These are phyloP conservation scores for Toxoplasma gondii DNA, from an alignment of 169 alveolate genomes.

Conservation along the genomic window DNA sequence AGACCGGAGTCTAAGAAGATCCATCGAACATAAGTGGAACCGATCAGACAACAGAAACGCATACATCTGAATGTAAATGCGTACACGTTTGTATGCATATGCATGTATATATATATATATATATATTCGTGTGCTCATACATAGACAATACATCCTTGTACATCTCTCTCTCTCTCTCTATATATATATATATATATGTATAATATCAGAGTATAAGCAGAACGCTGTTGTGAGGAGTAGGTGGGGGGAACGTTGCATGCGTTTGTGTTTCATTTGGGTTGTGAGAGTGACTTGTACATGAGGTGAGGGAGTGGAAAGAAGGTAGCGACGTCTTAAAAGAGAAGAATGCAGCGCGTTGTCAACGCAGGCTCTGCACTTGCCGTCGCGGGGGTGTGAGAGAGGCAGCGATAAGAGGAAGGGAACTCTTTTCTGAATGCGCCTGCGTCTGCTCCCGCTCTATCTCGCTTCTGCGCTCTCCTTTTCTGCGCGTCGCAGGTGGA, in stretches of 20 bases:
- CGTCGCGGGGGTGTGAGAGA: not conserved
- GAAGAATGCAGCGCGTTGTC: too few relatives aligned
- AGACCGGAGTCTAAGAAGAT: too few relatives aligned
- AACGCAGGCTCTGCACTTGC: too few relatives aligned
- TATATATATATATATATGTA: not conserved
- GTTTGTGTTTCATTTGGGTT: too few relatives aligned
- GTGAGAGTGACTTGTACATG: too few relatives aligned
- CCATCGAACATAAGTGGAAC: too few relatives aligned
- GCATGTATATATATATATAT: not conserved
- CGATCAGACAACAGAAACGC: not conserved
- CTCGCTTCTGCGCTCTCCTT: not conserved
- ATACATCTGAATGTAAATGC: not conserved
- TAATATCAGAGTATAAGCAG: too few relatives aligned
- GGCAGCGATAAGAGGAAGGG: not conserved
- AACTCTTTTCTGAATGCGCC: not conserved
- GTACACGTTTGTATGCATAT: not conserved
- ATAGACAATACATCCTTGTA: too few relatives aligned
- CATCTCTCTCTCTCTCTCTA: too few relatives aligned
- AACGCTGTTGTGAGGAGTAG: too few relatives aligned
- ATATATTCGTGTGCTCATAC: not conserved
- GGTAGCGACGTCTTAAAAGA: too few relatives aligned
- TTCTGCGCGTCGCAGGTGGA: constrained; percentile 21
- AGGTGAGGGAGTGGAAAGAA: too few relatives aligned
- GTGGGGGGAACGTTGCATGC: not conserved
- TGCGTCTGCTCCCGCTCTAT: not conserved